phyloP scores from a whole-genome alignment of 345 rosid genomes.

The Rhizophora mangle region DNA sequence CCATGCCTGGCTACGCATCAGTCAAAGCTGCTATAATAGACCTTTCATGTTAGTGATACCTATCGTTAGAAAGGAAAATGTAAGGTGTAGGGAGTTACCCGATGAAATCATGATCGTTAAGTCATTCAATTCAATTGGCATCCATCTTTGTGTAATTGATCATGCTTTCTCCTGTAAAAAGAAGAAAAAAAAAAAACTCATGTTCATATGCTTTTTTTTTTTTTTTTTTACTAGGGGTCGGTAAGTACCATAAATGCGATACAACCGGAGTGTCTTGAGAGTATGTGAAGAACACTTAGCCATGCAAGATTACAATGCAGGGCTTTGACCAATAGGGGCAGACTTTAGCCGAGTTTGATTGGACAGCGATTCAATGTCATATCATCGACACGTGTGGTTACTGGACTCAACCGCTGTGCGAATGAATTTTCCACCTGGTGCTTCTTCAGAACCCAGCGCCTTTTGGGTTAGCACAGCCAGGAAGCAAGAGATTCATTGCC shows the following conservation, averaged over 20 bases:
- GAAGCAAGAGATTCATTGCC: neutral
- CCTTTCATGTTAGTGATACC: no score
- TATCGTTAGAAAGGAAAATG: no score
- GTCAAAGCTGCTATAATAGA: no score
- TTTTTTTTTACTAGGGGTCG: no score
- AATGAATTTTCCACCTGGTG: neutral
- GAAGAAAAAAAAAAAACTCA: no score
- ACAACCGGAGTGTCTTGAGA: neutral
- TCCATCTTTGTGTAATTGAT: no score
- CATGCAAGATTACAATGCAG: neutral
- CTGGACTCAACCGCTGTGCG: neutral
- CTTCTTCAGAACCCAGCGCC: neutral
- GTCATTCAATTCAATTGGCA: no score
- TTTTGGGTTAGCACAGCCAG: neutral
- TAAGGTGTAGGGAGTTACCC: no score
- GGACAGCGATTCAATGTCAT: conserved; percentile 11
- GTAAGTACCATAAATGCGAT: neutral
- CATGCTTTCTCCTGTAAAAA: no score
- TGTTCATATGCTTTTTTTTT: no score
- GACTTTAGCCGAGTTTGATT: neutral
- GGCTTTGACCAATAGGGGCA: neutral
- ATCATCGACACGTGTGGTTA: conserved; percentile 19
- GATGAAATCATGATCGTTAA: no score
- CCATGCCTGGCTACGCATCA: no score
- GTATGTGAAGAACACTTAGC: neutral